Base-by-base conservation (phyloP, 2,329 filamentous ascomycete genomes). In the Colletotrichum sp. region DNA sequence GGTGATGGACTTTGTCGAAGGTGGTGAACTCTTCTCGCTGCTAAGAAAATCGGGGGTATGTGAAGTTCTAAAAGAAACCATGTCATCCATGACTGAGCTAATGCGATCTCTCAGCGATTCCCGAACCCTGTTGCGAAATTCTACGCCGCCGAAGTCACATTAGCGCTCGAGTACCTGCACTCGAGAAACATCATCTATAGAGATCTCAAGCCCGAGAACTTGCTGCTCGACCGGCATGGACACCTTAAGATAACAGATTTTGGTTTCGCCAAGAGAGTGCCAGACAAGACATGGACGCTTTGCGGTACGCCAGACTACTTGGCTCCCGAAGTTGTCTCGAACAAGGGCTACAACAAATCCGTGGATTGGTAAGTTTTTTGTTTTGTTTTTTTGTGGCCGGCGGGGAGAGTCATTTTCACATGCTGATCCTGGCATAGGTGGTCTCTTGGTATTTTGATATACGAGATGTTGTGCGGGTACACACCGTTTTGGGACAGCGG, bases 1-100 rank as follows among this genome's bases (percentile, higher is more conserved):
- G 97, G 97, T 99, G 81, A 99, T 99, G 97, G 97, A 99, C 85
- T 99, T 99, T 88, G 96, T 99, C 70, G 97, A 99, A 86, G 97
- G 97, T 79, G 97, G 97, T 82, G 97, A 99, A 89, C 89, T 99
- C 70, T 99, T 99, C 85, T 98, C 96, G 79, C 87, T 99, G 81
- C 88, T 99, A 80, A 91, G 97, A 80, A 98, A 99, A 86, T 98
- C 96, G 89, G 93, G 96, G 91, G 91, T 91, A 90, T 86, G 89
- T 87, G 30, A 64, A 21, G 32, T 55, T 56, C 30, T 32, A 36
- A 67, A 38, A 26, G 62, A n/a, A 26, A 28, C 21, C 34, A 8
- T 52, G 24, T n/a, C 26, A 60, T 32, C 24, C 18, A 28, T 30
- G 65, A 48, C 58, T 66, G 52, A 62, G 69, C 78, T 81, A 66